Conservation (phyloP, 768 basidiomycete genomes). For the Myochromella boudieri region DNA sequence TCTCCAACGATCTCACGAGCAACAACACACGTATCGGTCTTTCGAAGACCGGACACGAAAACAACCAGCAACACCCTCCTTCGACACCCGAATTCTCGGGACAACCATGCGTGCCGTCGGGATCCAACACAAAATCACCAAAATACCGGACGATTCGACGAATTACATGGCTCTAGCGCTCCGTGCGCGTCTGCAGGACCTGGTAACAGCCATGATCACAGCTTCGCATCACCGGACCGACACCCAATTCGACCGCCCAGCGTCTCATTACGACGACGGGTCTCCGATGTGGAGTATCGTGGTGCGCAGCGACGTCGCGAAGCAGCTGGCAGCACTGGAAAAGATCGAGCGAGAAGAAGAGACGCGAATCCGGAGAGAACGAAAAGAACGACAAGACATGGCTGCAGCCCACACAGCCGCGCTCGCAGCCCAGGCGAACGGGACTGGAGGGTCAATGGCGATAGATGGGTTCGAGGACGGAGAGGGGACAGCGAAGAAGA, state of each 20-base stretch:
- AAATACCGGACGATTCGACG: conserved; percentile 67
- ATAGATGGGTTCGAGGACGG: conserved; percentile 39
- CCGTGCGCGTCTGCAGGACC: conserved; percentile 69
- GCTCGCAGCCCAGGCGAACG: conserved; percentile 56
- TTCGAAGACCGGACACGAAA: conserved; percentile 81
- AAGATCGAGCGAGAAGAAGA: conserved; percentile 85
- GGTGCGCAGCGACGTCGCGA: conserved; percentile 76
- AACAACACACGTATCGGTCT: conserved; percentile 59
- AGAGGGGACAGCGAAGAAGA: conserved; percentile 66
- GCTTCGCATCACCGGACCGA: conserved; percentile 71
- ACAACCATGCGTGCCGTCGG: conserved; percentile 68
- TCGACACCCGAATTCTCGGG: conserved; percentile 66
- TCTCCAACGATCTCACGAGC: conserved; percentile 64
- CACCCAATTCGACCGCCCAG: conserved; percentile 65
- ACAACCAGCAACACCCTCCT: conserved; percentile 67
- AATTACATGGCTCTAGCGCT: conserved; percentile 81
- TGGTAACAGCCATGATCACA: conserved; percentile 65
- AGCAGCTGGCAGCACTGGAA: conserved; percentile 75
- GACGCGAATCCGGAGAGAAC: conserved; percentile 65
- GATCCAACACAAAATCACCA: conserved; percentile 64
- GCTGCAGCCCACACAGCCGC: conserved; percentile 70
- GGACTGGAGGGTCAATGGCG: conserved; percentile 23
- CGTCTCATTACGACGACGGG: conserved; percentile 64
- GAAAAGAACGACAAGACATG: conserved; percentile 75
- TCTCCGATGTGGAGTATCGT: conserved; percentile 83